These are phyloP conservation scores for Saccharomycopsis malanga DNA, from an alignment of 805 yeast species.

Conservation along the genomic window DNA sequence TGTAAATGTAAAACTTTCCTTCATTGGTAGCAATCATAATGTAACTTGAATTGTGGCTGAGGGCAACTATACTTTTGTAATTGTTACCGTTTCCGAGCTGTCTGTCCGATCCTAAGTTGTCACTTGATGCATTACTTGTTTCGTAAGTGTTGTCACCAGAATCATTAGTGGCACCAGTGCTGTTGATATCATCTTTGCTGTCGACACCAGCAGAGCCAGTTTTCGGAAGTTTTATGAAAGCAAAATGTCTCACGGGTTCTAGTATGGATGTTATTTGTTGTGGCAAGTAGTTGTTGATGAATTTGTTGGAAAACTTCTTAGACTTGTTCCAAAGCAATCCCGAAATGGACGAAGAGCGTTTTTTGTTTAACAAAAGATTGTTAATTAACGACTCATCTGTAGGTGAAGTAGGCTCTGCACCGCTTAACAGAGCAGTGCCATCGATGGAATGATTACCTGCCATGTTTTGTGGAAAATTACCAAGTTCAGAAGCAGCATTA, in stretches of 20 bases:
- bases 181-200: neutral
- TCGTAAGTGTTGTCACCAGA: neutral
- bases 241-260: slow-evolving; percentile 63
- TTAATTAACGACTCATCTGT: slow-evolving; percentile 21
- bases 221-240: slow-evolving; percentile 41
- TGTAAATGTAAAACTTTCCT: slow-evolving; percentile 48
- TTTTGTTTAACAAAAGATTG: slow-evolving; percentile 9
- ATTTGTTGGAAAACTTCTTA: slow-evolving; percentile 23
- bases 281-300: slow-evolving; percentile 36
- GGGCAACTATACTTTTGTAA: slow-evolving; percentile 26
- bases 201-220: slow-evolving; percentile 1
- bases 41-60: slow-evolving; percentile 29
- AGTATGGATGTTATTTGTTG: slow-evolving; percentile 49
- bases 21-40: slow-evolving; percentile 45
- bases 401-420: slow-evolving; percentile 9
- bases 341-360: slow-evolving; percentile 24
- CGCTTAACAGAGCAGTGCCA: neutral
- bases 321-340: slow-evolving; percentile 26
- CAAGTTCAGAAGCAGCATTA: neutral
- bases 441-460: neutral
- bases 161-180: neutral
- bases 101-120: neutral
- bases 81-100: slow-evolving; percentile 3
- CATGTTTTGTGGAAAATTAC: neutral
- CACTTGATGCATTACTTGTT: neutral